Evolutionary conservation across 2,329 filamentous ascomycete species (phyloP).

Genomic region (Sporothrix luriei): DNA sequence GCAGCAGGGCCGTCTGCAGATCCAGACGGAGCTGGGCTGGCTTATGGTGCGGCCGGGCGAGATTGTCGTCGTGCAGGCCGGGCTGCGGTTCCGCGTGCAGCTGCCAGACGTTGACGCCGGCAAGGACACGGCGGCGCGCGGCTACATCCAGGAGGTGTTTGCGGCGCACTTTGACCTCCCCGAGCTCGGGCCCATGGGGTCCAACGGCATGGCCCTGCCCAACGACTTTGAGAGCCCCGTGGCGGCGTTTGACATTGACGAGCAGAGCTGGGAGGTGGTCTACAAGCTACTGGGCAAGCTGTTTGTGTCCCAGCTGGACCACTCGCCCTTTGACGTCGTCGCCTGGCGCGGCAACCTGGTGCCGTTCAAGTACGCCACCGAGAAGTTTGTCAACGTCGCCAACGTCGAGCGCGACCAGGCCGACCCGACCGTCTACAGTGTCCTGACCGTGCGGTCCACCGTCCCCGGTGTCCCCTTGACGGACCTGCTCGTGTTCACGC

Average conservation of each 20-base stretch:
- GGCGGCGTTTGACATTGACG: constrained; percentile 61
- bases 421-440: constrained; percentile 67
- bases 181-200: constrained; percentile 67
- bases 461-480: constrained; percentile 44
- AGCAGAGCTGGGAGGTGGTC: constrained; percentile 50
- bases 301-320: constrained; percentile 62
- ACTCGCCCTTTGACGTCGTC: constrained; percentile 65
- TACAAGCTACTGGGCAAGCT: constrained; percentile 65
- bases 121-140: constrained; percentile 39
- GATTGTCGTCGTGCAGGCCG: constrained; percentile 67
- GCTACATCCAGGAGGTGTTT: constrained; percentile 69
- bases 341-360: constrained; percentile 57
- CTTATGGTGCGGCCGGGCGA: constrained; percentile 63
- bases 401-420: constrained; percentile 57
- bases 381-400: constrained; percentile 57
- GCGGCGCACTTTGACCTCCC: constrained; percentile 66
- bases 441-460: constrained; percentile 59
- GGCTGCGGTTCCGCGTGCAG: constrained; percentile 62
- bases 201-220: constrained; percentile 65
- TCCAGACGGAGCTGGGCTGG: constrained; percentile 68
- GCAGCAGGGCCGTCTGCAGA: constrained; percentile 65
- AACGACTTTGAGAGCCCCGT: constrained; percentile 66
- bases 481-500: constrained; percentile 69
- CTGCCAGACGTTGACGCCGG: constrained; percentile 44
- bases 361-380: constrained; percentile 60